Evolutionary conservation across 2,329 filamentous ascomycete genomes (phyloP).

Genomic region (Pseudogymnoascus sp.): DNA sequence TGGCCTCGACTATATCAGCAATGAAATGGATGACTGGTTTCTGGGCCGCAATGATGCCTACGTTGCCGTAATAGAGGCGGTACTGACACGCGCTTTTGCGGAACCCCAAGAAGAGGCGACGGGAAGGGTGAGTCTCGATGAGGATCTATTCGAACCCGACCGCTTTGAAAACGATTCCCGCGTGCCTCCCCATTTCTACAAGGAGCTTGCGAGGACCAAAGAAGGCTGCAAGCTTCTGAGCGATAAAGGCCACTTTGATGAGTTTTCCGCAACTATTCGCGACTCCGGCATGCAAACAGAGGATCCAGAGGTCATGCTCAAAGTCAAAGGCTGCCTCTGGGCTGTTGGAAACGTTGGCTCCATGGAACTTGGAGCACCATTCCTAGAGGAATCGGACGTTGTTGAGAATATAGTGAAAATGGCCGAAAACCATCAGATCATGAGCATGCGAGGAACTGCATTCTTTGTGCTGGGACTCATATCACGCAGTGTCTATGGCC

Average conservation of each 20-base stretch:
- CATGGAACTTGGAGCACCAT: constrained; percentile 93
- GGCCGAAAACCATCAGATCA: constrained; percentile 78
- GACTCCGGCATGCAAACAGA: constrained; percentile 81
- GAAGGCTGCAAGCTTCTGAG: constrained; percentile 87
- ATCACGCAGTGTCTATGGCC: constrained; percentile 82
- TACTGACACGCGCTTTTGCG: constrained; percentile 74
- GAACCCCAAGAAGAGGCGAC: constrained; percentile 38
- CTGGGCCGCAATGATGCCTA: constrained; percentile 95
- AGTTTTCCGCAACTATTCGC: constrained; percentile 82
- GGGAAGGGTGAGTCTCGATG: constrained; percentile 33
- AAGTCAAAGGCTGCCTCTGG: constrained; percentile 96
- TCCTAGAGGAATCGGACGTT: constrained; percentile 84
- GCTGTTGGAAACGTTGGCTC: constrained; percentile 96
- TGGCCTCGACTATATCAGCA: constrained; percentile 95
- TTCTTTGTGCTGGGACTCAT: constrained; percentile 95
- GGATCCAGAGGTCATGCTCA: constrained; percentile 78
- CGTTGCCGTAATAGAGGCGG: constrained; percentile 90
- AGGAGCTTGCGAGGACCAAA: constrained; percentile 83
- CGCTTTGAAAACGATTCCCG: constrained; percentile 41
- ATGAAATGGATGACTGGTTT: constrained; percentile 99
- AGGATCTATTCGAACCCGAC: constrained; percentile 32
- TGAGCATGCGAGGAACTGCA: constrained; percentile 89
- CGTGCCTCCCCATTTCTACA: constrained; percentile 96
- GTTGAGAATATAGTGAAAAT: constrained; percentile 83
- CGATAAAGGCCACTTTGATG: constrained; percentile 92